Base-by-base conservation (phyloP, 2,329 filamentous ascomycete genomes). In the Colletotrichum scovillei region DNA sequence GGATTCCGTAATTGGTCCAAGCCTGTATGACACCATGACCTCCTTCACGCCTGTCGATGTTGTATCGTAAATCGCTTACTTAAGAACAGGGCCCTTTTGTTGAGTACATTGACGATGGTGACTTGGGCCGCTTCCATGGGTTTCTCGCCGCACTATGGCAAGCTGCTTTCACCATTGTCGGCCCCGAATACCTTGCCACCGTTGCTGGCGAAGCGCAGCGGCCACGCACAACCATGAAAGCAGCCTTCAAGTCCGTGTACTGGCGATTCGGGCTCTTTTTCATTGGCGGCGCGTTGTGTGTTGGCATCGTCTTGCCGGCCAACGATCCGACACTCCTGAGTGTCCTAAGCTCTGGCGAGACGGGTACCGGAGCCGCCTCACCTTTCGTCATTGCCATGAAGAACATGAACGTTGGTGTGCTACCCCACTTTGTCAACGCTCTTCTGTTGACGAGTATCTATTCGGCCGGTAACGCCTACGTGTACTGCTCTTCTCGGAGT, bases 221-320 rank as follows among this genome's bases (percentile, higher is more conserved):
- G 74, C 92, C 92, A 0, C 88, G 91, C 5, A 83, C 82, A 12
- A 88, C 89, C 60, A 88, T 95, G 81, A 92, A 92, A 38, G 87
- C 87, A 59, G 93, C 93, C 1, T 94, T 90, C 83, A 94, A 93
- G 77, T 91, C 91, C 0, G 91, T 94, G 7, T 94, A 94, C 82
- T 93, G 91, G 80, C 90, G 93, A 57, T 87, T 95, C 63, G 92
- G 90, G 2, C 82, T 90, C 19, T 94, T 95, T 82, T 94, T 94
- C 81, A 87, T 94, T 28, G 86, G 93, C 3, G 92, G 92, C 5
- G 90, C 92, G 2, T 84, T 95, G 1, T 88, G 87, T 32, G 88
- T 93, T 28, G 92, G 91, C 22, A 92, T 94, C 60, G 81, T 93
- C 59, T 86, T 94, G 62, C 86, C 92, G 4, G 91, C 91, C 79